A percentile compares a stretch with the other conserved stretches of the same genome.
Conservation (phyloP, 768 basidiomycete genomes). For the Coprinopsis marcescibilis region DNA sequence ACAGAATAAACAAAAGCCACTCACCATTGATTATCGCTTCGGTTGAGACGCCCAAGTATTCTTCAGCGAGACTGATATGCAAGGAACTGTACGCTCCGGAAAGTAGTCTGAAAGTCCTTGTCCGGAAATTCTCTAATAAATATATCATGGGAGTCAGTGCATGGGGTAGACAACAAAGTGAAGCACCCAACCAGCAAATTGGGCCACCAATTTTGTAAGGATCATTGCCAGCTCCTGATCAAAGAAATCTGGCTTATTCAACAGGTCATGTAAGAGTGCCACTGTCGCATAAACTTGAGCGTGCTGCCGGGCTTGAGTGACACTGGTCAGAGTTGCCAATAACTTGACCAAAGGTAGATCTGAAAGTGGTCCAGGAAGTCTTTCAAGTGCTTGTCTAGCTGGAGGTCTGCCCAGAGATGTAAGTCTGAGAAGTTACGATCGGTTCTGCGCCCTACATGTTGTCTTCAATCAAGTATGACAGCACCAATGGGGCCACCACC, state of each 20-base stretch:
- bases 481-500: conserved; percentile 52
- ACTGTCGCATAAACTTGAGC: conserved; percentile 48
- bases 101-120: conserved; percentile 48
- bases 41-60: conserved; percentile 47
- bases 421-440: background rate
- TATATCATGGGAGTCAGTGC: conserved; percentile 3
- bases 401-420: conserved; percentile 37
- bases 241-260: conserved; percentile 38
- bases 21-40: conserved; percentile 35
- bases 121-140: conserved; percentile 50
- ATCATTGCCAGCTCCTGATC: conserved; percentile 41
- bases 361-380: conserved; percentile 45
- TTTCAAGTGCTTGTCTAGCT: conserved; percentile 51
- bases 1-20: conserved; percentile 6
- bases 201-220: conserved; percentile 35
- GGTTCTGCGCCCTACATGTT: conserved; percentile 43
- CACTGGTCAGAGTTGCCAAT: conserved; percentile 41
- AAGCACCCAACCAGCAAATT: conserved; percentile 46
- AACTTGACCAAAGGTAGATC: conserved; percentile 40
- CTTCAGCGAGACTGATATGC: conserved; percentile 45
- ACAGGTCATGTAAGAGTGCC: conserved; percentile 32
- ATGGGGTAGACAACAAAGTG: background rate
- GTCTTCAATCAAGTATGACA: conserved; percentile 60
- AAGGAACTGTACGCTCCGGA: conserved; percentile 64
- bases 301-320: conserved; percentile 52